Percentiles rank a stretch among this genome's conserved stretches.
Evolutionary conservation across 2,329 filamentous ascomycete genomes (phyloP).

Genomic region (Thermothelomyces thermophilus): DNA sequence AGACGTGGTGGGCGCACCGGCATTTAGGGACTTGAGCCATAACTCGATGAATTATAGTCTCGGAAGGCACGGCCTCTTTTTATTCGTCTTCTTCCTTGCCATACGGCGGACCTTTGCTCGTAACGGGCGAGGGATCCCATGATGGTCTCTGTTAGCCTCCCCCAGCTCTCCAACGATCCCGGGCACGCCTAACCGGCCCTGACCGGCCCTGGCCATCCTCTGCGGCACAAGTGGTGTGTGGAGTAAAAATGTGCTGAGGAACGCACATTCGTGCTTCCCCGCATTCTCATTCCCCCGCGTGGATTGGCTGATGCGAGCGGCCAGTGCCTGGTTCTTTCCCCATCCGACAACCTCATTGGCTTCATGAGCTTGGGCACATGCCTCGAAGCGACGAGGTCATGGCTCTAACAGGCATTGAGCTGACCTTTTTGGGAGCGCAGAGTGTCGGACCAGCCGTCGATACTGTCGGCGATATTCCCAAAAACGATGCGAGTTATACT

Average conservation of each 20-base stretch:
- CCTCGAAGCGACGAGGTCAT: slow-evolving; percentile 5
- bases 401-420: neutral
- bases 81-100: slow-evolving; percentile 5
- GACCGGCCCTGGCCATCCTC: slow-evolving; percentile 11
- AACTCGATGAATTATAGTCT: neutral
- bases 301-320: slow-evolving; percentile 13
- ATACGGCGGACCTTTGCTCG: slow-evolving; percentile 7
- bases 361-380: slow-evolving; percentile 1
- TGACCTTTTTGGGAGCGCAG: neutral
- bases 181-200: too few relatives aligned
- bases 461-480: neutral
- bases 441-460: slow-evolving; percentile 4
- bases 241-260: neutral
- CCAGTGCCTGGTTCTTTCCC: neutral
- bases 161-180: slow-evolving; percentile 1
- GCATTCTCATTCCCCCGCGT: slow-evolving; percentile 9
- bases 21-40: neutral
- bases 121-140: slow-evolving; percentile 8
- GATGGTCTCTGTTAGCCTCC: slow-evolving; percentile 16
- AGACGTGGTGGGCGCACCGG: neutral
- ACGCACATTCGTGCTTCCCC: slow-evolving; percentile 11
- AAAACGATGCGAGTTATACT: too few relatives aligned
- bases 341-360: slow-evolving; percentile 8
- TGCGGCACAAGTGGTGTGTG: slow-evolving; percentile 12
- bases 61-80: slow-evolving; percentile 4